Percentiles rank a stretch among this genome's conserved stretches.
Evolutionary conservation across 148 eudicot species (phyloP).

Genomic region (Fagopyrum esculentum): DNA sequence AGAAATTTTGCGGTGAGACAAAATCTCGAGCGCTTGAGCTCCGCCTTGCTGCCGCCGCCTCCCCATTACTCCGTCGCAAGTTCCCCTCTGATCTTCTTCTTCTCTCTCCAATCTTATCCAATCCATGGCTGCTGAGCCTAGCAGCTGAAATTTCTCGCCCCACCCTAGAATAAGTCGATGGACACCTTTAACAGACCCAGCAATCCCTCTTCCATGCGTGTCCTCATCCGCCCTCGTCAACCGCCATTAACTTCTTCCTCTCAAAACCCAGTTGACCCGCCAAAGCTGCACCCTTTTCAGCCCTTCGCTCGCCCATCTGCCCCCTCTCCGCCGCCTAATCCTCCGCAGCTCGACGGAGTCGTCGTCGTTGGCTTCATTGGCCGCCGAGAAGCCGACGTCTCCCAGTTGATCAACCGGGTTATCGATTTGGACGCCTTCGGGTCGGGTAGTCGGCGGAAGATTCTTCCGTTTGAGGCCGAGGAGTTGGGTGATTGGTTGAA

Average conservation of each 20-base stretch:
- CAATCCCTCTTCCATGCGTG: conserved; percentile 44
- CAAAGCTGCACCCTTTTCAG: conserved; percentile 11
- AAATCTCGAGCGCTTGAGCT: background rate
- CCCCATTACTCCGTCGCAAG: background rate
- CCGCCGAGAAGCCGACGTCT: conserved; percentile 32
- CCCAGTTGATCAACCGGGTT: conserved; percentile 60
- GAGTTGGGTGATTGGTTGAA: conserved; percentile 37
- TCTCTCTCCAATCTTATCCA: background rate
- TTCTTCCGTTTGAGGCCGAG: conserved; percentile 18
- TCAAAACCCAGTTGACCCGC: conserved; percentile 10
- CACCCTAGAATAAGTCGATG: background rate
- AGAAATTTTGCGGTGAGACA: background rate
- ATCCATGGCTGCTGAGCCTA: conserved; percentile 9
- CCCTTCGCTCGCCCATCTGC: conserved; percentile 12
- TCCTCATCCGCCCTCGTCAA: conserved; percentile 51
- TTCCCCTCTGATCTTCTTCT: background rate
- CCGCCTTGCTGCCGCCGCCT: background rate
- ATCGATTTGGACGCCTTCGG: conserved; percentile 68
- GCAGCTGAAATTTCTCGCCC: background rate
- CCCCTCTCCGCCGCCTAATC: conserved; percentile 13
- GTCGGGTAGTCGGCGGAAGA: conserved; percentile 34
- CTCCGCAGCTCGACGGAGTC: conserved; percentile 35
- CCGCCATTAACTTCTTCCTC: conserved; percentile 10
- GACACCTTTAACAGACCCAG: conserved; percentile 15
- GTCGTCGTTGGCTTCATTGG: conserved; percentile 79